Evolutionary conservation across 176 grass and related monocot genomes (phyloP), one percentile per base, ranked within the genome.

Genomic region (Alopecurus myosuroides): DNA sequence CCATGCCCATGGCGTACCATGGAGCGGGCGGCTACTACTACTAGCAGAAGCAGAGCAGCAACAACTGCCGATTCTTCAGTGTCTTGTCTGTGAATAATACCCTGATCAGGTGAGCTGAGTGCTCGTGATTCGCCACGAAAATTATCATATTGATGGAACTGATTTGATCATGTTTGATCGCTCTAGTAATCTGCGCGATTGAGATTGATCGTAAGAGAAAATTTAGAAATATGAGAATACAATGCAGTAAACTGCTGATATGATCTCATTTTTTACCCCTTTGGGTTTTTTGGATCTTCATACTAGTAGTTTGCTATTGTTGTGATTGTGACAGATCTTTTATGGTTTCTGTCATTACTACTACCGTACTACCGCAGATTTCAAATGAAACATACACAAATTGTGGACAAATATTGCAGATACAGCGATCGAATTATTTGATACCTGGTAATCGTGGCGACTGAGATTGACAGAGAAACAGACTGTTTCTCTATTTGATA

Each of bases 1-100:
- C 85, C 17, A 90, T 92, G 87, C 85, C 93, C 6, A 37, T 92
- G 74, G 73, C 85, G 6, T 92, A 94, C 34, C 81, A 84, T 40
- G 78, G 80, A 11, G 77, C 77, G 60, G 74, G 79, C 8, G 79
- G 69, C 20, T 90, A 92, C 79, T 90, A 90, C 41, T 84, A 88
- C 37, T 41, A 25, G 67, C 10, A 23, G 55, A 25, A 58, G 55
- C 55, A 5, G 30, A 65, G 61, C 29, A 69, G 66, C 65, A 6
- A 9, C 76, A 4, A 41, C 67, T 70, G 66, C 19, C 6, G 0
- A 6, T 62, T 62, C 22, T 42, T 0, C 2, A 42, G 22, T 11
- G 12, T 25, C 2, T 62, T 56, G 17, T 68, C 14, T 69, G 35
- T 70, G 36, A 70, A 40, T 70, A 41, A 39, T 69, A 41, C 66